These are phyloP conservation scores for Ophiostoma perfectum DNA, from an alignment of 2,329 filamentous ascomycete genomes.

Conservation along the genomic window DNA sequence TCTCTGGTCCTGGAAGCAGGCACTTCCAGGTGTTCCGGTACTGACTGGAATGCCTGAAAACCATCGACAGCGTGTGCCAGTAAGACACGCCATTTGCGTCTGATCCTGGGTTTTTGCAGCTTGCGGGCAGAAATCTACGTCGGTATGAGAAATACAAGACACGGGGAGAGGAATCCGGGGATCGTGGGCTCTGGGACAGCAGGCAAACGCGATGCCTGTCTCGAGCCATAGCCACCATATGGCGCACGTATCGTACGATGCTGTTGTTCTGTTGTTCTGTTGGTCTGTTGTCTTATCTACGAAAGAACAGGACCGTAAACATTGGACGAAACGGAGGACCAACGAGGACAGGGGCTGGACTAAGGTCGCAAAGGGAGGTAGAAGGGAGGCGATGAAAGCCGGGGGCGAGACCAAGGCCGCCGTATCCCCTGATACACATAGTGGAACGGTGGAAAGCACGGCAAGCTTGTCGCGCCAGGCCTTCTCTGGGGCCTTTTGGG, in stretches of 20 bases:
- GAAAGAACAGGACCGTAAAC: not conserved
- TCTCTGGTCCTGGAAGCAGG: not conserved
- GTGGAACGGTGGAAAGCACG: constrained; percentile 7
- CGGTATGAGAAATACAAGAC: constrained; percentile 16
- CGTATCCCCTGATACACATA: constrained; percentile 9
- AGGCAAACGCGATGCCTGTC: not conserved
- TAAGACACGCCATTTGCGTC: not conserved
- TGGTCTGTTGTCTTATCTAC: not conserved
- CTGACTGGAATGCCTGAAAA: not conserved
- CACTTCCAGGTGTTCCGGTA: not conserved
- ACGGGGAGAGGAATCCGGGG: constrained; percentile 10
- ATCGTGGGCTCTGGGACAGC: not conserved
- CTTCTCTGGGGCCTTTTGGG: not conserved
- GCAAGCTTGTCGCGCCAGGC: constrained; percentile 7
- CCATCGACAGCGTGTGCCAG: not conserved
- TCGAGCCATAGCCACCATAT: no score
- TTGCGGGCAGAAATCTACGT: constrained; percentile 6
- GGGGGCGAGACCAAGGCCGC: constrained; percentile 10
- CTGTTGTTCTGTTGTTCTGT: not conserved
- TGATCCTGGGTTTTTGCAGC: not conserved
- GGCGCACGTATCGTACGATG: no score
- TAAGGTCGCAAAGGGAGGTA: not conserved
- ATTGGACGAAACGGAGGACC: not conserved
- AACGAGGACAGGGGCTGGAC: not conserved
- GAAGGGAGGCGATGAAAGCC: not conserved